Evolutionary conservation across 768 basidiomycete genomes (phyloP).

Genomic region (Calocybe cyanea): DNA sequence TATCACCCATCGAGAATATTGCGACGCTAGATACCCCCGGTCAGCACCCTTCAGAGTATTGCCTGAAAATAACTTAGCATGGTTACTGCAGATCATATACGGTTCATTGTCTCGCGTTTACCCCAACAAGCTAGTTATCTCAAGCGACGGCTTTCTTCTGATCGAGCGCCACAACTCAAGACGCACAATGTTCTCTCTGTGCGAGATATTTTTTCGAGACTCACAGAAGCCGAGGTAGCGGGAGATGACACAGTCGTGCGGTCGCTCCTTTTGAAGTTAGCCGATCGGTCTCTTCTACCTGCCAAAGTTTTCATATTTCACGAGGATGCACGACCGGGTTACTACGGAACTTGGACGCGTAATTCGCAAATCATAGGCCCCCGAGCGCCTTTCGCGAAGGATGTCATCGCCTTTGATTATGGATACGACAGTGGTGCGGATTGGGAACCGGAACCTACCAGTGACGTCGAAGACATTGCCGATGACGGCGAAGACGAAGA

Average conservation of each 20-base stretch:
- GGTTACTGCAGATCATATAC: constrained; percentile 32
- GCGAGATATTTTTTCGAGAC: constrained; percentile 49
- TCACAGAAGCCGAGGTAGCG: constrained; percentile 75
- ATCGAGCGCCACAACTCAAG: constrained; percentile 26
- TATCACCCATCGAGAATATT: constrained; percentile 21
- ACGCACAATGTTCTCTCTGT: constrained; percentile 34
- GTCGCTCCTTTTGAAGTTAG: constrained; percentile 55
- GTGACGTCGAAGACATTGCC: constrained; percentile 71
- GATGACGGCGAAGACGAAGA: constrained; percentile 69
- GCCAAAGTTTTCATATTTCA: constrained; percentile 82
- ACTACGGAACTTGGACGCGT: constrained; percentile 92
- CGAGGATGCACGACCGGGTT: constrained; percentile 86
- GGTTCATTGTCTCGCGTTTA: constrained; percentile 31
- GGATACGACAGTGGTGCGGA: constrained; percentile 93
- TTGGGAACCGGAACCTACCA: constrained; percentile 88
- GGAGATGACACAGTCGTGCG: constrained; percentile 71
- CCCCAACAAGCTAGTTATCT: constrained; percentile 22
- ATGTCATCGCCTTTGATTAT: constrained; percentile 79
- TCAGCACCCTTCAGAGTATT: constrained; percentile 17
- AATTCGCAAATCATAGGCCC: constrained; percentile 76
- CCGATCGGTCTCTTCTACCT: constrained; percentile 58
- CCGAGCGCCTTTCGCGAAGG: constrained; percentile 77
- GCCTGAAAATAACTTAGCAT: constrained; percentile 3
- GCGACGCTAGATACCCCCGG: constrained; percentile 37
- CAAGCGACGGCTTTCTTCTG: constrained; percentile 15